Base-by-base conservation (phyloP, 2,329 filamentous ascomycete genomes). In the Periconia digitata region DNA sequence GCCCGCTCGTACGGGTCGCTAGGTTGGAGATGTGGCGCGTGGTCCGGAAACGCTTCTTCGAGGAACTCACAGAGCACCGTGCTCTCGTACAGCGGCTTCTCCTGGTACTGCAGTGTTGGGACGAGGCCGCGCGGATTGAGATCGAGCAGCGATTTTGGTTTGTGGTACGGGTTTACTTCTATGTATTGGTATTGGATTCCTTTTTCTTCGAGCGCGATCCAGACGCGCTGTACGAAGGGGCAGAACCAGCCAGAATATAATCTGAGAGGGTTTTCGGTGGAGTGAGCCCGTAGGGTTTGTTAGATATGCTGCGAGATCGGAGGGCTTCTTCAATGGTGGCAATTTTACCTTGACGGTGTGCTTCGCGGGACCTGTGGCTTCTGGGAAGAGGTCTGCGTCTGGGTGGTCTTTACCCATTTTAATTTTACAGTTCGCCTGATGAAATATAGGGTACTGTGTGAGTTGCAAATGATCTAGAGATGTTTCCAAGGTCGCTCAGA, bases 171-270 rank as follows among this genome's bases (percentile, higher is more conserved):
- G 68, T 91, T 90, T 50, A 90, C 85, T 57, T 69, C 61, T 39
- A 69, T 77, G 67, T 89, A 90, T 72, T 91, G 84, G 66, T 92
- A 86, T 15, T 82, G 80, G 23, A 90, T 86, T 2, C 77, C 72
- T 68, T 92, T 91, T 66, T 91, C 87, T 60, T 85, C 80, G 10
- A 92, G 78, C 1, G 85, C 81, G 51, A 90, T 84, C 85, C 87
- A 90, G 13, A 80, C 78, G 16, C 87, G 80, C 72, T 91, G 87
- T 4, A 90, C 75, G 56, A 78, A 79, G 45, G 80, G 79, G 60
- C 79, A 92, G 76, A 90, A 90, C 86, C 86, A 91, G 54, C 84
- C 85, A 13, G 83, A 82, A 69, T 89, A 90, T 12, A 90, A 76
- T 66, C 86, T 87, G 24, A 87, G 5, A 71, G 53, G 68, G 27